A percentile compares a stretch with the other conserved stretches of the same genome.
Conservation (phyloP, 2,329 filamentous ascomycete species). For the Hirsutella minnesotensis region DNA sequence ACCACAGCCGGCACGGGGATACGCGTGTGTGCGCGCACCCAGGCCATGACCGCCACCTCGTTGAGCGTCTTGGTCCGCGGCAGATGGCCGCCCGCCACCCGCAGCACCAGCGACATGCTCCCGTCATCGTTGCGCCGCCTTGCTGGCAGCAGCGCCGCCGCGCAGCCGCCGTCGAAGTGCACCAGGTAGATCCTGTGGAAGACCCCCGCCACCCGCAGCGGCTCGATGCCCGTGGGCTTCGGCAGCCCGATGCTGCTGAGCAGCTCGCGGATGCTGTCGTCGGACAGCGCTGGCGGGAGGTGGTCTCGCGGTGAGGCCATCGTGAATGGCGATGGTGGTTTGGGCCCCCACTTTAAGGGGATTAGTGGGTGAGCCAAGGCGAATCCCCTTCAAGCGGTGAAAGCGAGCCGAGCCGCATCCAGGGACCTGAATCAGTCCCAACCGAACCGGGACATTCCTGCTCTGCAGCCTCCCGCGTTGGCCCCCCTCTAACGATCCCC, state of each 20-base stretch:
- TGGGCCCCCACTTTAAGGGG: no score
- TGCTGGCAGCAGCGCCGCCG: background rate
- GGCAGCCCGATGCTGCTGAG: slow-evolving; percentile 9
- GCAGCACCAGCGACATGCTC: slow-evolving; percentile 14
- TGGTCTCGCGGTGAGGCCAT: slow-evolving; percentile 2
- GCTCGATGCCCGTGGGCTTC: slow-evolving; percentile 5
- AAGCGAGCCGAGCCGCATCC: no score
- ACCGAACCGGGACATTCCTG: no score
- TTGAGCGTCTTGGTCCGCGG: slow-evolving; percentile 24
- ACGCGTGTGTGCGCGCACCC: slow-evolving; percentile 16
- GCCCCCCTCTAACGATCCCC: no score
- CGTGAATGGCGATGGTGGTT: no score
- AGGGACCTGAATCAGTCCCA: no score
- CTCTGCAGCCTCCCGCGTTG: no score
- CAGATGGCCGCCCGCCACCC: slow-evolving; percentile 21
- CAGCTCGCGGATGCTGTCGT: slow-evolving; percentile 8
- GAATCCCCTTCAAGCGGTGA: no score
- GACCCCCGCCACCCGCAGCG: slow-evolving; percentile 9
- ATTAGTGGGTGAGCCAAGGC: no score
- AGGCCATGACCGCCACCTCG: slow-evolving; percentile 22
- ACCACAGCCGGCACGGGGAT: slow-evolving; percentile 22
- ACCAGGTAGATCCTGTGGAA: slow-evolving; percentile 16
- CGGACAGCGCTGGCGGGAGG: slow-evolving; percentile 1
- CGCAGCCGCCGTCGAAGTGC: slow-evolving; percentile 4
- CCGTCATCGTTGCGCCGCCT: background rate